phyloP scores from a whole-genome alignment of 1,284 basidiomycete genomes.

The Sphaerobolus stellatus region DNA sequence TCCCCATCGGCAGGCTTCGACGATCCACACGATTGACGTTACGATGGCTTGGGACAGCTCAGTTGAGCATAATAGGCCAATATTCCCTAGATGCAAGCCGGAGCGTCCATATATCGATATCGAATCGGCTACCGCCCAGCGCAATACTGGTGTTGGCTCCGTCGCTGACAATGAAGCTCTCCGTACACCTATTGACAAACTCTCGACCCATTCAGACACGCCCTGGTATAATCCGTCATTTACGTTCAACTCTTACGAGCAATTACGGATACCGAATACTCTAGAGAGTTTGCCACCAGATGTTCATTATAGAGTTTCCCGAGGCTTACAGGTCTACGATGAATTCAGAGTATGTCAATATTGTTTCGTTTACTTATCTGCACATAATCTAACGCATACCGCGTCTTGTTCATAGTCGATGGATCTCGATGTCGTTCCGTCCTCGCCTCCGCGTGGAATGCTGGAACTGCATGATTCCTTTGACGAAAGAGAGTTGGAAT shows the following conservation, averaged over 20 bases:
- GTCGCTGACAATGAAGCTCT: not conserved
- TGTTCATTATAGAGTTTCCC: not conserved
- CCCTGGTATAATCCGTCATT: not conserved
- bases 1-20: not conserved
- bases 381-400: not conserved
- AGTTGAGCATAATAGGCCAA: not conserved
- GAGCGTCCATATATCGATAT: conserved; percentile 8
- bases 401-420: not conserved
- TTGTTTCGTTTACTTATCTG: too few species aligned
- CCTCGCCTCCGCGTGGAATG: not conserved
- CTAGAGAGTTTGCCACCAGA: not conserved
- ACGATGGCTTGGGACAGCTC: conserved; percentile 8
- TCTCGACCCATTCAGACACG: not conserved
- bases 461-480: not conserved
- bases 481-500: not conserved
- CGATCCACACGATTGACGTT: not conserved
- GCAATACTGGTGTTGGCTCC: not conserved
- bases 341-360: too few species aligned
- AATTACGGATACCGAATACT: not conserved
- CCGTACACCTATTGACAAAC: conserved; percentile 1
- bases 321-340: not conserved
- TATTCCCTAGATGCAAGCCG: conserved; percentile 4
- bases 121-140: not conserved
- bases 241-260: not conserved
- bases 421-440: not conserved